A percentile compares a stretch with the other conserved stretches of the same genome.
Evolutionary conservation across 306 rosid species (phyloP).

Genomic region (Begonia masoniana): DNA sequence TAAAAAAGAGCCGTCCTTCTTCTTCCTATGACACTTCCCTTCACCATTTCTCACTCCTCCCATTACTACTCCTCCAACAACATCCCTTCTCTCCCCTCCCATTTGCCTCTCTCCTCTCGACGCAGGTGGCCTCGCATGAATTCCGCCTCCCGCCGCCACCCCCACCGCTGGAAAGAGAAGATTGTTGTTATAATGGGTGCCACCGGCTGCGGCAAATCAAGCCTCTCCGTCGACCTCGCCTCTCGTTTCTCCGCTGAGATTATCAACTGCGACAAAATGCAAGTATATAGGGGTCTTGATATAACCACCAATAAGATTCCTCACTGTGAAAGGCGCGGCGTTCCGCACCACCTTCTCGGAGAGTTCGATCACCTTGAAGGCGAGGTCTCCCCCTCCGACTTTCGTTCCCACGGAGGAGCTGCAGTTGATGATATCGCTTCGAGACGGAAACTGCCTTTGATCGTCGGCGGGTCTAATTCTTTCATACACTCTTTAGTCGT

Average conservation of each 20-base stretch:
- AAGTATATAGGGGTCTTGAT: slow-evolving; percentile 67
- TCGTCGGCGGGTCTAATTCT: slow-evolving; percentile 87
- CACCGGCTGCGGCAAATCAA: slow-evolving; percentile 80
- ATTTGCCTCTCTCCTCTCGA: neutral
- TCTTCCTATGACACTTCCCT: slow-evolving; percentile 31
- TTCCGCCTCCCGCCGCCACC: slow-evolving; percentile 10
- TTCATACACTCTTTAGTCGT: slow-evolving; percentile 55
- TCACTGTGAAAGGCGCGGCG: slow-evolving; percentile 26
- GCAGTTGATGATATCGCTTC: slow-evolving; percentile 21
- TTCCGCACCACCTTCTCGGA: slow-evolving; percentile 78
- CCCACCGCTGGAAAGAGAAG: slow-evolving; percentile 42
- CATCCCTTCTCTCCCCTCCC: neutral
- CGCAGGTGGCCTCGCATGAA: slow-evolving; percentile 35
- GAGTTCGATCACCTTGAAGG: slow-evolving; percentile 28
- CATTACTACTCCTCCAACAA: neutral
- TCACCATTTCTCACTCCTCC: slow-evolving; percentile 15
- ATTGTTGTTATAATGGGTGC: slow-evolving; percentile 65
- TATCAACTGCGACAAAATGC: slow-evolving; percentile 87
- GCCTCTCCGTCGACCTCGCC: slow-evolving; percentile 76
- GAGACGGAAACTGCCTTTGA: slow-evolving; percentile 39
- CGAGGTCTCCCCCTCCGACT: slow-evolving; percentile 43
- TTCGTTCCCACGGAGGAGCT: slow-evolving; percentile 30
- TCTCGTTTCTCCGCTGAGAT: slow-evolving; percentile 49
- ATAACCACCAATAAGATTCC: slow-evolving; percentile 86
- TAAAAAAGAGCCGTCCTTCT: neutral